phyloP scores from a whole-genome alignment of 768 basidiomycete species.

The Baorangia bicolor region DNA sequence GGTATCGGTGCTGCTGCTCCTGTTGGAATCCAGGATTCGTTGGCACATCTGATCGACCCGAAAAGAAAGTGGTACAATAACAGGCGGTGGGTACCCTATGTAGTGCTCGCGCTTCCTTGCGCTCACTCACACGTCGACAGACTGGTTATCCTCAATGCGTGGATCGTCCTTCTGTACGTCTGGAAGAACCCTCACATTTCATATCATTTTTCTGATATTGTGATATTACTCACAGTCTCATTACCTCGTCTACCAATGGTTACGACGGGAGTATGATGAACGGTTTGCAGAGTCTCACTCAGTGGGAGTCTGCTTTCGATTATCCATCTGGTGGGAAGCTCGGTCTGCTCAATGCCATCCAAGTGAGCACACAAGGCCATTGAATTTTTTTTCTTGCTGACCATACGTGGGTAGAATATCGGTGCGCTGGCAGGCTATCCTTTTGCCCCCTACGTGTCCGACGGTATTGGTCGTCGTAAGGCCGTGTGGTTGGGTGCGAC shows the following conservation, averaged over 20 bases:
- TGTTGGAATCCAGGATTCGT: slow-evolving; percentile 32
- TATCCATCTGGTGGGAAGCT: slow-evolving; percentile 57
- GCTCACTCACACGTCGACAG: slow-evolving; percentile 31
- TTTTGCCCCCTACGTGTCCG: slow-evolving; percentile 69
- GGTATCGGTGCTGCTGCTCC: slow-evolving; percentile 48
- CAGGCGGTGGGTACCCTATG: slow-evolving; percentile 46
- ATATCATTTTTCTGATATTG: not conserved
- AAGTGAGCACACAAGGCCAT: slow-evolving; percentile 39
- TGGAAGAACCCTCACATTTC: not conserved
- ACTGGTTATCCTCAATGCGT: slow-evolving; percentile 60
- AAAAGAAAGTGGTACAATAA: slow-evolving; percentile 77
- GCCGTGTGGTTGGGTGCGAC: slow-evolving; percentile 66
- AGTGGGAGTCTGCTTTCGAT: slow-evolving; percentile 64
- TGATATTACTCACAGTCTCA: slow-evolving; percentile 43
- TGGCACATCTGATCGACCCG: slow-evolving; percentile 60
- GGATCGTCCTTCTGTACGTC: slow-evolving; percentile 66
- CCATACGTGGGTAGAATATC: slow-evolving; percentile 50
- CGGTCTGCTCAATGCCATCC: slow-evolving; percentile 73
- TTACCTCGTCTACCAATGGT: slow-evolving; percentile 74
- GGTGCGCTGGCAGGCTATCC: slow-evolving; percentile 67
- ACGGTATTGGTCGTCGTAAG: slow-evolving; percentile 65
- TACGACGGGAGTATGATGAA: slow-evolving; percentile 83
- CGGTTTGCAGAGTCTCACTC: slow-evolving; percentile 64
- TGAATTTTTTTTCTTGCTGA: not conserved
- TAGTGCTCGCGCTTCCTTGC: not conserved